Percentiles rank a stretch among this genome's conserved stretches.
These are phyloP conservation scores for Kwoniella shandongensis DNA, from an alignment of 768 basidiomycete genomes.

Conservation along the genomic window DNA sequence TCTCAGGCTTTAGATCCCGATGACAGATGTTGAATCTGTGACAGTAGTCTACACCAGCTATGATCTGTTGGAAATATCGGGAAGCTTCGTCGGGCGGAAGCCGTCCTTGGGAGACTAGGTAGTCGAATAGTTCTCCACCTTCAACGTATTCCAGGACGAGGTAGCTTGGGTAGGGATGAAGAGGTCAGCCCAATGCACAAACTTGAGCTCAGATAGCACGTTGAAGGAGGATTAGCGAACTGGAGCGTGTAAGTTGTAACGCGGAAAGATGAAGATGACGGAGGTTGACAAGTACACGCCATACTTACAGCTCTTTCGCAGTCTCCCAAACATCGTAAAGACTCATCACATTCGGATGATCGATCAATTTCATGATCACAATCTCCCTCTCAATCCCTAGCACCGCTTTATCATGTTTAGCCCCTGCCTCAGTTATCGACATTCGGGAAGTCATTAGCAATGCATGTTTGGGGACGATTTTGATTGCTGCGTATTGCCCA, in stretches of 20 bases:
- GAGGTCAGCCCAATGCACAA: not conserved
- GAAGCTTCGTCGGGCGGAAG: constrained; percentile 78
- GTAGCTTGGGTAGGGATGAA: constrained; percentile 56
- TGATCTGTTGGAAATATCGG: constrained; percentile 90
- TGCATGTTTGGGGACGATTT: constrained; percentile 84
- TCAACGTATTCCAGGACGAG: constrained; percentile 92
- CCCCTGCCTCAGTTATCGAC: constrained; percentile 38
- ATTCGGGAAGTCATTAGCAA: constrained; percentile 66
- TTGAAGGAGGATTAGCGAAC: not conserved
- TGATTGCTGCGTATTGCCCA: constrained; percentile 89
- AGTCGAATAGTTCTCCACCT: constrained; percentile 96
- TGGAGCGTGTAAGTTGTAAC: no score
- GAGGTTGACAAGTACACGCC: no score
- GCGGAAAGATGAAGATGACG: no score
- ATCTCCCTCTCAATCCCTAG: constrained; percentile 90
- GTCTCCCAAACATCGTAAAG: constrained; percentile 96
- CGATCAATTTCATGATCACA: constrained; percentile 99
- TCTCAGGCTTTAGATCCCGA: constrained; percentile 97
- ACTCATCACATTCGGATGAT: constrained; percentile 93
- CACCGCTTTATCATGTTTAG: constrained; percentile 45
- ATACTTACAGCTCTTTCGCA: constrained; percentile 68
- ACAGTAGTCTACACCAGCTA: constrained; percentile 92
- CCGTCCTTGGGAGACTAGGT: constrained; percentile 82
- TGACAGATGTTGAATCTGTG: constrained; percentile 97
- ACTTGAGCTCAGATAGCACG: not conserved